These are phyloP conservation scores for Lipomyces mesembrius DNA, from an alignment of 805 yeast genomes.

Conservation along the genomic window DNA sequence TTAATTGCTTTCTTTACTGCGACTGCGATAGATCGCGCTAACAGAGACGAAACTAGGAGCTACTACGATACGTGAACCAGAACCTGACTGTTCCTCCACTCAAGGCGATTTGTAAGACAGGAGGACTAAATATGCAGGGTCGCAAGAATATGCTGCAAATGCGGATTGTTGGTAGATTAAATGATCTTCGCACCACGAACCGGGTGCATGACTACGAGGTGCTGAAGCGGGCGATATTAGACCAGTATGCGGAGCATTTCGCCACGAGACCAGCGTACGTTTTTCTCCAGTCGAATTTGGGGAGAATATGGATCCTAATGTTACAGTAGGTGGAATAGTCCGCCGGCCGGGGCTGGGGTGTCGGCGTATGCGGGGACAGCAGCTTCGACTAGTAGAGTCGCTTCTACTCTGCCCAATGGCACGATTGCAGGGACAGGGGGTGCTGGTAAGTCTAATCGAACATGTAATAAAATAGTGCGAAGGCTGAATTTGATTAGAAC, in stretches of 20 bases:
- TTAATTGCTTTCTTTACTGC: neutral
- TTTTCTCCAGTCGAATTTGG: neutral
- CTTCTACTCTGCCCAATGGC: neutral
- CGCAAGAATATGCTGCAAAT: conserved; percentile 64
- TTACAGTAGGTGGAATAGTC: neutral
- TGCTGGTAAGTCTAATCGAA: neutral
- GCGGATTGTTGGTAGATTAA: conserved; percentile 55
- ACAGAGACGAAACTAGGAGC: conserved; percentile 18
- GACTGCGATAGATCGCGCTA: neutral
- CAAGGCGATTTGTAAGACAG: conserved; percentile 40
- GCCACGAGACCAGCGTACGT: conserved; percentile 23
- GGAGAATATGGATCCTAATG: neutral
- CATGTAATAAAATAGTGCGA: neutral
- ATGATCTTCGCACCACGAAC: conserved; percentile 16
- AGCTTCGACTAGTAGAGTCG: neutral
- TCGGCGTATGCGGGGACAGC: neutral
- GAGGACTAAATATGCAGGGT: conserved; percentile 59
- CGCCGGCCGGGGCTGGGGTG: neutral
- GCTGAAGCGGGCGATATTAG: conserved; percentile 14
- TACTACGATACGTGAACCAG: conserved; percentile 25
- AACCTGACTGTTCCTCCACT: conserved; percentile 43
- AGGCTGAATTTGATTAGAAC: neutral
- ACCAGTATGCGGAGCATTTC: conserved; percentile 9
- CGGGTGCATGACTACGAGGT: conserved; percentile 11
- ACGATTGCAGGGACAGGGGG: conserved; percentile 3